Percentiles rank a stretch among this genome's conserved stretches.
Conservation (phyloP, 495 filamentous ascomycete species). For the Aspergillus conjunctus region DNA sequence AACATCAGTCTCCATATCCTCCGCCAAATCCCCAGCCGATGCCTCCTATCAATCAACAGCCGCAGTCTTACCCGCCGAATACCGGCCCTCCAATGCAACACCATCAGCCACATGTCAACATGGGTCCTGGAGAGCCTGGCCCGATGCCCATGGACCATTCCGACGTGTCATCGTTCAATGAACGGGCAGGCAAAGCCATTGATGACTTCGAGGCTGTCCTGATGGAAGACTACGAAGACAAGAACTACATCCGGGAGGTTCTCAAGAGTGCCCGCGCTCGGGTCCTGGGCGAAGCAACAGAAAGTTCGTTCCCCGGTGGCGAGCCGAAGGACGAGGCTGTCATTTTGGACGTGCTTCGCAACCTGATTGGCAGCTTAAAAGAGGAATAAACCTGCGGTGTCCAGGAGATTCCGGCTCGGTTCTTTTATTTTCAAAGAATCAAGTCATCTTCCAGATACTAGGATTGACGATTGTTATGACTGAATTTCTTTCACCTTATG, state of each 20-base stretch:
- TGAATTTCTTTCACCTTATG: slow-evolving; percentile 19
- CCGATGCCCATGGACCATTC: slow-evolving; percentile 47
- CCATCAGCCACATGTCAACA: slow-evolving; percentile 20
- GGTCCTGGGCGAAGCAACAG: slow-evolving; percentile 42
- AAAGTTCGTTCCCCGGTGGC: slow-evolving; percentile 51
- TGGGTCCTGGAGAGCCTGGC: slow-evolving; percentile 47
- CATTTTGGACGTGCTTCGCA: slow-evolving; percentile 46
- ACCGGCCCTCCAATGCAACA: slow-evolving; percentile 31
- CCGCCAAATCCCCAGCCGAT: slow-evolving; percentile 31
- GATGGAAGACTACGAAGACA: slow-evolving; percentile 53
- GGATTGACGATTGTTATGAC: slow-evolving; percentile 27
- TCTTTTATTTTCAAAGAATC: not conserved
- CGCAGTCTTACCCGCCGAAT: slow-evolving; percentile 32
- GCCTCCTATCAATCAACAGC: slow-evolving; percentile 27
- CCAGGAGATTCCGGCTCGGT: not conserved
- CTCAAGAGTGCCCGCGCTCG: slow-evolving; percentile 53
- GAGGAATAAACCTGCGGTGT: slow-evolving; percentile 32
- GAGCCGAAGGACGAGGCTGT: slow-evolving; percentile 52
- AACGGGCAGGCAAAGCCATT: slow-evolving; percentile 52
- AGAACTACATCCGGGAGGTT: slow-evolving; percentile 53
- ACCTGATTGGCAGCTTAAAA: slow-evolving; percentile 46
- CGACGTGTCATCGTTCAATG: slow-evolving; percentile 48
- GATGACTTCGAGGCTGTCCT: slow-evolving; percentile 52
- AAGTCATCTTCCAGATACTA: not conserved
- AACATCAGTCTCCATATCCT: slow-evolving; percentile 39